Evolutionary conservation across 495 filamentous ascomycete species (phyloP).

Genomic region (Talaromyces ruber): DNA sequence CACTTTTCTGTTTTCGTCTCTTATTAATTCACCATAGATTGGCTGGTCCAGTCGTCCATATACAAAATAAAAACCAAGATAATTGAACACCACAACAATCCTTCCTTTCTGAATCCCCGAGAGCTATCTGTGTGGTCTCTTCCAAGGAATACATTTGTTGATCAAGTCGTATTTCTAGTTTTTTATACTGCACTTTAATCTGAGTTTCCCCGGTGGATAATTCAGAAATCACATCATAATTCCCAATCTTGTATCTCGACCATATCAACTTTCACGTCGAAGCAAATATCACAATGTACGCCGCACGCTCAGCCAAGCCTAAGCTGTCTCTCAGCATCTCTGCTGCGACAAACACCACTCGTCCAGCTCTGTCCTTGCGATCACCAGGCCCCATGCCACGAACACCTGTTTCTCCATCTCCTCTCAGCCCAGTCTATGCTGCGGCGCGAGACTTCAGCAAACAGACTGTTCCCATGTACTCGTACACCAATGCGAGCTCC

Average conservation of each 20-base stretch:
- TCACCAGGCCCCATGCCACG: conserved; percentile 35
- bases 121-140: neutral
- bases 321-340: conserved; percentile 43
- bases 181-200: conserved; percentile 3
- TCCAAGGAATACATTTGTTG: conserved; percentile 24
- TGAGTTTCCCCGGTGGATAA: conserved; percentile 1
- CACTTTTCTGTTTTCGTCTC: conserved; percentile 30
- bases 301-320: conserved; percentile 28
- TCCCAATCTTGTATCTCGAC: conserved; percentile 8
- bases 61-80: conserved; percentile 24
- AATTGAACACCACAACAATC: conserved; percentile 15
- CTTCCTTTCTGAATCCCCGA: conserved; percentile 8
- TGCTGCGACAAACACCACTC: conserved; percentile 24
- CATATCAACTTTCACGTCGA: conserved; percentile 4
- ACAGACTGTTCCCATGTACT: conserved; percentile 28
- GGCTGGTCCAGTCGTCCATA: conserved; percentile 33
- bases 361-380: conserved; percentile 33
- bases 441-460: conserved; percentile 28
- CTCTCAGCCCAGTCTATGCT: conserved; percentile 28
- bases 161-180: conserved; percentile 19
- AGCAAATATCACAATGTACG: conserved; percentile 25
- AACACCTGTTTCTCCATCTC: conserved; percentile 35
- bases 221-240: neutral
- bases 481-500: conserved; percentile 38
- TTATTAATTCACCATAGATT: conserved; percentile 21